A percentile compares a stretch with the other conserved stretches of the same genome.
These are phyloP conservation scores for Taxillus chinensis DNA, from an alignment of 164 flowering plant species.

Conservation along the genomic window DNA sequence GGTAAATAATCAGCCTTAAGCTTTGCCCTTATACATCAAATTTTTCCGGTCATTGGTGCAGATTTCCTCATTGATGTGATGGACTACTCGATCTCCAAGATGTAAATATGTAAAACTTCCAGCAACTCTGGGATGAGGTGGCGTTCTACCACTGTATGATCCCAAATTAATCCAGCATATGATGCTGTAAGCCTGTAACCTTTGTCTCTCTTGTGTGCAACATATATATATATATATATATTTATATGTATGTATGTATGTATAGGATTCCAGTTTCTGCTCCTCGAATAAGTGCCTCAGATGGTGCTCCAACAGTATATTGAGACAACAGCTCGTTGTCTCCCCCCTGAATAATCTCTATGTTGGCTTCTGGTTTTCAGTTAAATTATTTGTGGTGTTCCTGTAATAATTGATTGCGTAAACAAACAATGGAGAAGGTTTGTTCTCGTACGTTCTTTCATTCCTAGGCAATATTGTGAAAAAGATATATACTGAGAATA, in stretches of 20 bases:
- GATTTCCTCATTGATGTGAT: slow-evolving; percentile 73
- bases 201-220: neutral
- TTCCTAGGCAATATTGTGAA: too few species aligned
- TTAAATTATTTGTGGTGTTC: too few species aligned
- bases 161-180: neutral
- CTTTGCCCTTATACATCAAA: neutral
- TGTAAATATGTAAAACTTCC: slow-evolving; percentile 25
- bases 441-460: too few species aligned
- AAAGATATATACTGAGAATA: too few species aligned
- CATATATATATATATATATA: too few species aligned
- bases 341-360: slow-evolving; percentile 6
- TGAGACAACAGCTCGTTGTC: slow-evolving; percentile 53
- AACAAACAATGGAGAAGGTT: too few species aligned
- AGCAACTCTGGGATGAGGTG: too few species aligned
- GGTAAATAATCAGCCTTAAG: neutral
- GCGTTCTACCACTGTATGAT: neutral
- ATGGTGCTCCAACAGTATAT: too few species aligned
- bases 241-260: neutral
- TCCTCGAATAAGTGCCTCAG: neutral
- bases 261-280: neutral
- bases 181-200: neutral
- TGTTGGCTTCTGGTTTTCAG: too few species aligned
- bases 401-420: too few species aligned
- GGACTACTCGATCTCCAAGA: slow-evolving; percentile 62
- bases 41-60: slow-evolving; percentile 19